Base-by-base conservation (phyloP, 345 rosid species). In the Reutealis trisperma region DNA sequence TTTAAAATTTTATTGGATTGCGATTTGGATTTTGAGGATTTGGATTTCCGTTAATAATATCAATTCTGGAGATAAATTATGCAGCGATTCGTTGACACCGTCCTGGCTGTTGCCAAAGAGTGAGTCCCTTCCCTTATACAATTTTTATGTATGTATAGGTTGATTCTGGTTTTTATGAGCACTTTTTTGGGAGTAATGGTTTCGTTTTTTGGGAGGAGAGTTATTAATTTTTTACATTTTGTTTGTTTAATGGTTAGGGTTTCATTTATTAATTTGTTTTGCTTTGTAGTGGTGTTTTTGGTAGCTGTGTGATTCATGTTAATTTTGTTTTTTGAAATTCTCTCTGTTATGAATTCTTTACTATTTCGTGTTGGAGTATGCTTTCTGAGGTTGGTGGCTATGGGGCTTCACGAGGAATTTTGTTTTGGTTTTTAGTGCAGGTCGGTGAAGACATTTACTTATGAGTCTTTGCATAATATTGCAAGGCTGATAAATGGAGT, bases 21-120 rank as follows among this genome's bases (percentile, higher is more conserved):
- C 11, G n/a, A 41, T 58, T 41, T 41, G 12, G 34, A 61, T 72
- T 24, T 47, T n/a, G 44, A 8, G 32, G 55, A 71, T 57, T 72
- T 44, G 22, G 67, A 42, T 72, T 72, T 72, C 55, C 24, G 63
- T 19, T 61, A 10, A 21, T 14, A 41, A 58, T 58, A 21, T 58
- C 27, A 57, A 78, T 27, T 6, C 37, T 34, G 22, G 4, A 54
- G 3, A 37, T 45, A 58, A 78, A 83, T 73, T 32, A 90, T 95
- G 93, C 96, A 90, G 88, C 86, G 94, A 68, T 78, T 92, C 74
- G 98, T 93, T 71, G 99, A 96, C 80, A 84, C 82, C 85, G 86
- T 84, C 78, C 98, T 95, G 76, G 98, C 99, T 81, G 91, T 95
- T 2, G 65, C 92, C 82, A 96, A 96, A 85, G 99, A 96, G 99